A percentile compares a stretch with the other conserved stretches of the same genome.
These are phyloP conservation scores for Phlegmacium glaucopus DNA, from an alignment of 768 basidiomycete genomes.

Conservation along the genomic window DNA sequence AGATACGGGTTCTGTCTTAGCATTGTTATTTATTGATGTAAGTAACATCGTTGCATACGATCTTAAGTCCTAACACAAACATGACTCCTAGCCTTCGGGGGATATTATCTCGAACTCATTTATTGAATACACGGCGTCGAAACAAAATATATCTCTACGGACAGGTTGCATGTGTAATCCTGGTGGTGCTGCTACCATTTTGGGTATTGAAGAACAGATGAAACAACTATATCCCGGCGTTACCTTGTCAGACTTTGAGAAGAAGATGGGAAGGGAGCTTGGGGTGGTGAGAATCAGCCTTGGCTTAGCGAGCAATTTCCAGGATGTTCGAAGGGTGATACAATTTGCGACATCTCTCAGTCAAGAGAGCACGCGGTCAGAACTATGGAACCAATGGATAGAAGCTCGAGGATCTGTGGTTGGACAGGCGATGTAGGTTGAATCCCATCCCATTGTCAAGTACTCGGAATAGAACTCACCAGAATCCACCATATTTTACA, in stretches of 20 bases:
- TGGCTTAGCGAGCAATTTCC: constrained; percentile 76
- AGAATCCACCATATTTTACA: too few species aligned
- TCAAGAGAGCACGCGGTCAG: constrained; percentile 21
- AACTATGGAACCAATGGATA: constrained; percentile 28
- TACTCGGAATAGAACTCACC: too few species aligned
- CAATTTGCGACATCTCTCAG: constrained; percentile 46
- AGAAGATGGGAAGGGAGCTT: constrained; percentile 58
- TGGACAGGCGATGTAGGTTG: constrained; percentile 20
- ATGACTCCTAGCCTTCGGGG: constrained; percentile 49
- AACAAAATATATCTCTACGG: constrained; percentile 66
- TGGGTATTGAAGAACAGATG: constrained; percentile 69
- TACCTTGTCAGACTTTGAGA: constrained; percentile 61
- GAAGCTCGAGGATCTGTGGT: constrained; percentile 16
- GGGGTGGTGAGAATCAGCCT: constrained; percentile 77
- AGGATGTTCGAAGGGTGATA: constrained; percentile 63
- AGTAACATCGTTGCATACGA: constrained; percentile 22
- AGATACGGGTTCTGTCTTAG: constrained; percentile 61
- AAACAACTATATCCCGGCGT: constrained; percentile 52
- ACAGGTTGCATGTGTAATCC: constrained; percentile 91
- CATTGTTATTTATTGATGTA: constrained; percentile 62
- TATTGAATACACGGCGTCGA: constrained; percentile 65
- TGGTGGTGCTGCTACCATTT: constrained; percentile 71
- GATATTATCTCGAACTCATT: constrained; percentile 70
- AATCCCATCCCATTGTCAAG: too few species aligned
- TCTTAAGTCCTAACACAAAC: constrained; percentile 4